Base-by-base conservation (phyloP, 345 rosid genomes). In the Populus davidiana region DNA sequence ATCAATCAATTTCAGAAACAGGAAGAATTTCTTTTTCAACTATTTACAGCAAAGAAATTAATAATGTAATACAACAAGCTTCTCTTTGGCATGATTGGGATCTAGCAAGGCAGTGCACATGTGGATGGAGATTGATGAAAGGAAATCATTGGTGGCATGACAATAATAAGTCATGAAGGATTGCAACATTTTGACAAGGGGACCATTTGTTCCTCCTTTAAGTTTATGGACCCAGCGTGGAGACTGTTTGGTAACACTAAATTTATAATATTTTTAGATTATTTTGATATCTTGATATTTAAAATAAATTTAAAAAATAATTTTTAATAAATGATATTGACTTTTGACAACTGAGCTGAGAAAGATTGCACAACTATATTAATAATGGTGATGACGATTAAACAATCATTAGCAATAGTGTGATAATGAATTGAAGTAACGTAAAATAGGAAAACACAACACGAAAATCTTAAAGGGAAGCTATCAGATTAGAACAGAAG, bases 61-160 rank as follows among this genome's bases (percentile, higher is more conserved):
- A 33, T 18, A 56, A 72, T 5, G 59, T 8, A 36, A 3, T 8
- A 38, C 13, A 36, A 0, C 50, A 38, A 20, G 66, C 39, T 7
- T 6, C 36, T 38, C 27, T 41, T n/a, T 41, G 63, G 75, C 23
- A 41, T 85, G 90, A 78, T 81, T 76, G 81, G 36, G 86, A 85
- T 85, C 69, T 66, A 80, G 81, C 85, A 49, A 25, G 21, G 73
- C 35, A 59, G 41, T 67, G 73, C 89, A 87, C 86, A 79, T 85
- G 90, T 71, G 31, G 77, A 41, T 64, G 69, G 27, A 68, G 69
- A 36, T 36, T 73, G 71, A 70, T 75, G 88, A 75, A 79, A 78
- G 76, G 84, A 87, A 68, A 64, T 72, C 82, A 79, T 76, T 12
- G 86, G 81, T 87, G 89, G 70, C 79, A 80, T 79, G 86, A 89